Percentiles rank a stretch among this genome's conserved stretches.
Evolutionary conservation across 179 eudicot genomes (phyloP).

Genomic region (Kewa caespitosa): DNA sequence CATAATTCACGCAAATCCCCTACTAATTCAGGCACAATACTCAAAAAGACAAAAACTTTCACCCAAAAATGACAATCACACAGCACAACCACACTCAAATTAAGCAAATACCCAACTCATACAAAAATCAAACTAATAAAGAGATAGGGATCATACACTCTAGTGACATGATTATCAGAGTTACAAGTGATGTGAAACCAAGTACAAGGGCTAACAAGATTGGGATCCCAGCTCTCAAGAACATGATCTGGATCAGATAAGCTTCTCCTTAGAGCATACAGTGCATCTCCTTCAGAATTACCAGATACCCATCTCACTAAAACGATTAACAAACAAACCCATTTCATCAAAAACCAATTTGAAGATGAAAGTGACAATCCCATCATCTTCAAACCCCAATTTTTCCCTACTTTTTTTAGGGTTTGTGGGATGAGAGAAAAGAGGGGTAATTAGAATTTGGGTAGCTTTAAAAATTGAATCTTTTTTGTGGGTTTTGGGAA

Average conservation of each 20-base stretch:
- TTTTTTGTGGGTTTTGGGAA: slow-evolving; percentile 35
- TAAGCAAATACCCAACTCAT: background rate
- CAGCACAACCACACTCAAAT: background rate
- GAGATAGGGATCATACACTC: slow-evolving; percentile 47
- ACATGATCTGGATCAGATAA: slow-evolving; percentile 69
- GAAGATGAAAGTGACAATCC: background rate
- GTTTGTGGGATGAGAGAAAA: slow-evolving; percentile 15
- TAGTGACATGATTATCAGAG: slow-evolving; percentile 55
- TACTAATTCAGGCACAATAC: too few species aligned
- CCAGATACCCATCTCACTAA: slow-evolving; percentile 43
- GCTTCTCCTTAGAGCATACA: slow-evolving; percentile 67
- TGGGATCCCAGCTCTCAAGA: slow-evolving; percentile 78
- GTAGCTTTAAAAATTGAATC: too few species aligned
- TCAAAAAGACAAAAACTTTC: background rate
- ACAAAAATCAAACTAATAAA: background rate
- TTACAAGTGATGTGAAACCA: slow-evolving; percentile 86
- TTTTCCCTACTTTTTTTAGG: slow-evolving; percentile 14
- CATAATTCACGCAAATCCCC: background rate
- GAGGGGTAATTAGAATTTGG: background rate
- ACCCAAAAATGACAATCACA: background rate
- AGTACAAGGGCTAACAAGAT: slow-evolving; percentile 82
- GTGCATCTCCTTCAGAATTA: slow-evolving; percentile 81
- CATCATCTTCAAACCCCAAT: background rate
- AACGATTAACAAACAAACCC: slow-evolving; percentile 23
- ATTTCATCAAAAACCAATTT: slow-evolving; percentile 13